phyloP scores from a whole-genome alignment of 495 filamentous ascomycete genomes.

The Neurospora tetraspora region DNA sequence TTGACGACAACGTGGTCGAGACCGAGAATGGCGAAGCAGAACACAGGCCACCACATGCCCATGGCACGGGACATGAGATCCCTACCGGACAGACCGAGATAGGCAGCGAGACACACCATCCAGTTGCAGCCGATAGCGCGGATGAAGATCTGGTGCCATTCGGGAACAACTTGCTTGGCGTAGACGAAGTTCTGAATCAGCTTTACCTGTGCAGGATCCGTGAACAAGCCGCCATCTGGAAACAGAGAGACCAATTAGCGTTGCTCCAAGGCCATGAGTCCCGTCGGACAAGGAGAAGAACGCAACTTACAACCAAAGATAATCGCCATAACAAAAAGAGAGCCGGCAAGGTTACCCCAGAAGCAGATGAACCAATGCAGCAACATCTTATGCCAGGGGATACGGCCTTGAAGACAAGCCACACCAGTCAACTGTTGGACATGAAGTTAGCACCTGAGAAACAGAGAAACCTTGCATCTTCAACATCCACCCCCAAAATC shows the following conservation, averaged over 20 bases:
- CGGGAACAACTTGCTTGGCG: slow-evolving; percentile 44
- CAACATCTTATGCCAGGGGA: slow-evolving; percentile 40
- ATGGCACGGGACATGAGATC: slow-evolving; percentile 47
- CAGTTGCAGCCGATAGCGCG: slow-evolving; percentile 55
- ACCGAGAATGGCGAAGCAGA: slow-evolving; percentile 48
- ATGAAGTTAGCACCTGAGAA: neutral
- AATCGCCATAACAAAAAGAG: slow-evolving; percentile 47
- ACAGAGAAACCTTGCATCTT: neutral
- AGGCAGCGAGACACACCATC: slow-evolving; percentile 53
- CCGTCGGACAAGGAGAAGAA: neutral
- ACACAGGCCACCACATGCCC: slow-evolving; percentile 56
- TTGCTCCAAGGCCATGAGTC: neutral
- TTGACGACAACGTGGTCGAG: slow-evolving; percentile 57
- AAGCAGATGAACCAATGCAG: slow-evolving; percentile 49
- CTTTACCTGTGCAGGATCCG: slow-evolving; percentile 39
- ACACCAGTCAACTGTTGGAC: slow-evolving; percentile 40
- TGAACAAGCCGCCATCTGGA: slow-evolving; percentile 47
- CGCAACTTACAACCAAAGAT: slow-evolving; percentile 46
- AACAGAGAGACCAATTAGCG: neutral
- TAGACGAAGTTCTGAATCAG: slow-evolving; percentile 29
- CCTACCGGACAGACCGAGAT: slow-evolving; percentile 45
- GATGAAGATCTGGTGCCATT: slow-evolving; percentile 51
- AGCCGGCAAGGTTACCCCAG: slow-evolving; percentile 50
- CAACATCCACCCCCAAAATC: neutral
- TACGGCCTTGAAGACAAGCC: slow-evolving; percentile 42